A percentile compares a stretch with the other conserved stretches of the same genome.
Conservation (phyloP, 2,329 filamentous ascomycete species). For the Scedosporium apiospermum region DNA sequence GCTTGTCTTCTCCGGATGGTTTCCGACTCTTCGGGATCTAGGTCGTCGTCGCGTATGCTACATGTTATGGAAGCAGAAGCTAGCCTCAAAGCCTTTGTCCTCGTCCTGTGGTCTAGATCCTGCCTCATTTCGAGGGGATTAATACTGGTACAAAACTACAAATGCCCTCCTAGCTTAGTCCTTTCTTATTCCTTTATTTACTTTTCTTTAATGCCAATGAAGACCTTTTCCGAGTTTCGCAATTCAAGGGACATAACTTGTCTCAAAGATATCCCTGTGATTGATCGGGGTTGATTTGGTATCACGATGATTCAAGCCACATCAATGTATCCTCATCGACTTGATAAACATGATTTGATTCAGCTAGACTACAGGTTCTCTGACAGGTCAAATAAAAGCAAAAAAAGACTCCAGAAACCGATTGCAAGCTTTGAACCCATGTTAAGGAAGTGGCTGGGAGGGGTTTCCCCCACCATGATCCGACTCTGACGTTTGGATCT, state of each 20-base stretch:
- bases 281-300: neutral
- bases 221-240: slow-evolving; percentile 21
- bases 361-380: too few species aligned
- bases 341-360: too few species aligned
- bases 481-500: too few species aligned
- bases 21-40: neutral
- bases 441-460: too few species aligned
- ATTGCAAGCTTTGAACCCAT: too few species aligned
- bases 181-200: slow-evolving; percentile 35
- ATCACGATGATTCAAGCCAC: too few species aligned
- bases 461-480: too few species aligned
- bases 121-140: neutral
- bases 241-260: neutral
- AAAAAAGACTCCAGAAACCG: too few species aligned
- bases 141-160: neutral
- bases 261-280: neutral
- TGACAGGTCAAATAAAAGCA: too few species aligned
- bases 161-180: neutral
- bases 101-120: neutral
- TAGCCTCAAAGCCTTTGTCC: neutral
- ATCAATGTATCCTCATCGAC: too few species aligned
- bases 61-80: neutral
- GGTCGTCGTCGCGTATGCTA: neutral
- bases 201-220: slow-evolving; percentile 58
- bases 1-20: neutral